phyloP scores from a whole-genome alignment of 352 stramenopile species.

The Phytopythium aichiense region DNA sequence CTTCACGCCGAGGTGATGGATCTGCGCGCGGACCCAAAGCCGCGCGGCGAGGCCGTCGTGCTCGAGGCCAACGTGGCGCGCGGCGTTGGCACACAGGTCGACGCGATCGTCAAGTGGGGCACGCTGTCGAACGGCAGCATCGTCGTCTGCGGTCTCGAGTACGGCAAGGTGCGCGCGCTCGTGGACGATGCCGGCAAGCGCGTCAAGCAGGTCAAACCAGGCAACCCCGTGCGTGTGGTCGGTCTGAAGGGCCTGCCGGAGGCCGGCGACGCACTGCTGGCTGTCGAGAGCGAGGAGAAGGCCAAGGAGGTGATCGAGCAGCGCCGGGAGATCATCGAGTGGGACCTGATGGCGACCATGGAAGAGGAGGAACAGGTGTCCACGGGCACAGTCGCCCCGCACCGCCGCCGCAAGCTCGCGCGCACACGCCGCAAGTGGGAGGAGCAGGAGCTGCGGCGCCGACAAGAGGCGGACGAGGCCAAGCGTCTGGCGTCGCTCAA shows the following conservation, averaged over 20 bases:
- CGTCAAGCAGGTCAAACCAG: slow-evolving; percentile 88
- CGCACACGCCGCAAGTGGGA: slow-evolving; percentile 55
- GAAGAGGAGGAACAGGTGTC: slow-evolving; percentile 51
- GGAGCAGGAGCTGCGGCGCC: slow-evolving; percentile 62
- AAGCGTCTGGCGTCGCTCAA: slow-evolving; percentile 68
- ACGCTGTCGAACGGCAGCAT: slow-evolving; percentile 93
- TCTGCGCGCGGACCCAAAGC: slow-evolving; percentile 89
- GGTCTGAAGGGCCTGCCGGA: slow-evolving; percentile 84
- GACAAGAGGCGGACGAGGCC: slow-evolving; percentile 58
- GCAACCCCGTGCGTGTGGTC: slow-evolving; percentile 88
- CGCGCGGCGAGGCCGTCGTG: slow-evolving; percentile 91
- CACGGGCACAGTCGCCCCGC: slow-evolving; percentile 12
- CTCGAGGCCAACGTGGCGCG: slow-evolving; percentile 95
- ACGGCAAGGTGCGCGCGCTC: slow-evolving; percentile 89
- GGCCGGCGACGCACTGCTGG: slow-evolving; percentile 72
- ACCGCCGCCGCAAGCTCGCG: slow-evolving; percentile 47
- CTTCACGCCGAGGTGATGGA: slow-evolving; percentile 96
- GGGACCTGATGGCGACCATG: slow-evolving; percentile 63
- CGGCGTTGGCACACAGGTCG: slow-evolving; percentile 93
- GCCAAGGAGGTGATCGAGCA: slow-evolving; percentile 77
- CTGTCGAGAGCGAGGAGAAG: slow-evolving; percentile 64
- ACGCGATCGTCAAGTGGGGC: slow-evolving; percentile 96
- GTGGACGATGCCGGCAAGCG: slow-evolving; percentile 69
- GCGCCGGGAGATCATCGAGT: slow-evolving; percentile 68
- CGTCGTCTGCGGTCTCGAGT: slow-evolving; percentile 95